A percentile compares a stretch with the other conserved stretches of the same genome.
These are phyloP conservation scores for Pleurotus tuoliensis DNA, from an alignment of 768 basidiomycete genomes.

Conservation along the genomic window DNA sequence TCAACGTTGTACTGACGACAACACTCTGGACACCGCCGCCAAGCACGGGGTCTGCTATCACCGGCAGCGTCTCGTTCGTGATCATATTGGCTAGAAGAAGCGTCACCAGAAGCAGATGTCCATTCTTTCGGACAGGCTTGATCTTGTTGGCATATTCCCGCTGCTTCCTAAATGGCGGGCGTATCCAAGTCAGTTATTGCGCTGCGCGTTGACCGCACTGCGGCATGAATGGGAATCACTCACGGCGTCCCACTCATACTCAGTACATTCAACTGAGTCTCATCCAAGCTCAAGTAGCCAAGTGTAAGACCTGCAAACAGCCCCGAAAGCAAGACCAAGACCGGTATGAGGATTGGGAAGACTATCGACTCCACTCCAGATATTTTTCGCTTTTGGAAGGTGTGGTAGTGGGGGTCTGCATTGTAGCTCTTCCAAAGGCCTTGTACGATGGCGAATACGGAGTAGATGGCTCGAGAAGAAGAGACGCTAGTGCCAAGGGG, in stretches of 20 bases:
- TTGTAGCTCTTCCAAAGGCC: slow-evolving; percentile 2
- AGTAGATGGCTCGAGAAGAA: neutral
- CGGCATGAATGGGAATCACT: slow-evolving; percentile 18
- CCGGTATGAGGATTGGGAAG: slow-evolving; percentile 65
- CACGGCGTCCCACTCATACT: slow-evolving; percentile 82
- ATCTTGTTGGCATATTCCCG: slow-evolving; percentile 80
- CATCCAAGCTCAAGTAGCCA: slow-evolving; percentile 91
- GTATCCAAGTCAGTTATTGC: slow-evolving; percentile 2
- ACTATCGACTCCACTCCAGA: slow-evolving; percentile 27
- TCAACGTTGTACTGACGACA: slow-evolving; percentile 77
- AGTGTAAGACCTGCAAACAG: slow-evolving; percentile 89
- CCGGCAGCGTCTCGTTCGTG: slow-evolving; percentile 82
- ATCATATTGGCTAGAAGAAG: slow-evolving; percentile 89
- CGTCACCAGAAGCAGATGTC: slow-evolving; percentile 79
- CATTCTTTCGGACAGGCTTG: slow-evolving; percentile 80
- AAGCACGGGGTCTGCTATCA: slow-evolving; percentile 76
- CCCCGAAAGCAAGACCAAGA: slow-evolving; percentile 80
- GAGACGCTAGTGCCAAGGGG: slow-evolving; percentile 2
- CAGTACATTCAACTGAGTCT: slow-evolving; percentile 86
- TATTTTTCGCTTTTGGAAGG: neutral
- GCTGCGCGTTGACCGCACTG: neutral
- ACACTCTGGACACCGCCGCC: slow-evolving; percentile 79
- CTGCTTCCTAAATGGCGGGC: slow-evolving; percentile 51
- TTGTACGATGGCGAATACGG: slow-evolving; percentile 2
- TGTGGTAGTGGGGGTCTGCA: neutral